A percentile compares a stretch with the other conserved stretches of the same genome.
phyloP scores from a whole-genome alignment of 2,329 filamentous ascomycete genomes.

The Botrytis porri region DNA sequence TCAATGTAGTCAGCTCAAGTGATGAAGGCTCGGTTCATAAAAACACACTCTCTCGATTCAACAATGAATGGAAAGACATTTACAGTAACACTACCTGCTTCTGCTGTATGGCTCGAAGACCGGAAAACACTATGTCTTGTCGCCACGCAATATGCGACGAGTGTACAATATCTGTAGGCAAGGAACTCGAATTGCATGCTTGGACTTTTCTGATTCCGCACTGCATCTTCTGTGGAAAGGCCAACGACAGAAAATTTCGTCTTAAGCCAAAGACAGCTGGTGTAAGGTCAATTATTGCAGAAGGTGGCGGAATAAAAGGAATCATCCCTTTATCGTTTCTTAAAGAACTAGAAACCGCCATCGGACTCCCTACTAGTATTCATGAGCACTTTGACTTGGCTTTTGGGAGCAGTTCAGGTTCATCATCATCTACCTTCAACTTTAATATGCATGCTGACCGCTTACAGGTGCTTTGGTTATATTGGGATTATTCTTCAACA shows the following conservation, averaged over 20 bases:
- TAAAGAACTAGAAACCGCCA: conserved; percentile 13
- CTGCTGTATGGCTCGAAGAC: conserved; percentile 10
- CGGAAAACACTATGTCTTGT: conserved; percentile 14
- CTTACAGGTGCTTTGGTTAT: conserved; percentile 15
- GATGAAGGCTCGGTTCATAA: not conserved
- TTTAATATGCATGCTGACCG: not conserved
- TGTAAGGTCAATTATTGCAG: conserved; percentile 17
- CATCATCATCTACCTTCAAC: not conserved
- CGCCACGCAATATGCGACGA: conserved; percentile 9
- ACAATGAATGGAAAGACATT: conserved; percentile 5
- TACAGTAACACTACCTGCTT: conserved; percentile 21
- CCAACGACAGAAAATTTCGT: not conserved
- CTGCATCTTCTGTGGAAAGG: not conserved
- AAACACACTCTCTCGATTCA: not conserved
- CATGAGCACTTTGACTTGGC: conserved; percentile 24
- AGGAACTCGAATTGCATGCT: not conserved
- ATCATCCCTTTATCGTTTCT: conserved; percentile 20
- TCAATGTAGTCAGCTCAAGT: not conserved
- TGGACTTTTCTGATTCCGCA: not conserved
- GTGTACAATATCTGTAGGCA: not conserved
- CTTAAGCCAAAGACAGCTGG: conserved; percentile 18
- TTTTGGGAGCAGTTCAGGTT: conserved; percentile 23
- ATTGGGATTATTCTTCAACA: conserved; percentile 21
- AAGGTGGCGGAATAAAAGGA: conserved; percentile 20
- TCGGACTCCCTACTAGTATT: conserved; percentile 16